Evolutionary conservation across 2,329 filamentous ascomycete species (phyloP).

Genomic region (Epicoccum sorghinum): DNA sequence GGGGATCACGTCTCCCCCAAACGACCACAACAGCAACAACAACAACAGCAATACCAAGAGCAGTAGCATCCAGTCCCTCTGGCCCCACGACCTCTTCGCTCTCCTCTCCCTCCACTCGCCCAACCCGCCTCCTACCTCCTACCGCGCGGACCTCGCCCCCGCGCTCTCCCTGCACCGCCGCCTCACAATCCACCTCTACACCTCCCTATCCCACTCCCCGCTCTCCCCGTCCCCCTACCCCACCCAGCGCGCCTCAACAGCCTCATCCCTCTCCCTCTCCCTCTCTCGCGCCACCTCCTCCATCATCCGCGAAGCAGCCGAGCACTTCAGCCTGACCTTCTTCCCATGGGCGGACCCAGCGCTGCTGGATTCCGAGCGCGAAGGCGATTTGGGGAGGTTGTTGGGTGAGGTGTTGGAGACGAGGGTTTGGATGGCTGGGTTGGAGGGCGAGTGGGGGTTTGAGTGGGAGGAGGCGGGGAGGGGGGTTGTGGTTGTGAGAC

Average conservation of each 20-base stretch:
- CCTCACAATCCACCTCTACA: constrained; percentile 35
- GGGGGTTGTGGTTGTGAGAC: constrained; percentile 32
- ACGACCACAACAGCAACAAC: neutral
- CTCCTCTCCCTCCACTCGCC: neutral
- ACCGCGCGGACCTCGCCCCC: constrained; percentile 1
- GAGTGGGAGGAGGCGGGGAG: constrained; percentile 34
- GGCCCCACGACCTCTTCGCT: constrained; percentile 31
- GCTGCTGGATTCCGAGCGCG: constrained; percentile 34
- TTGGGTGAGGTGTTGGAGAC: constrained; percentile 34
- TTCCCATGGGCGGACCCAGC: constrained; percentile 44
- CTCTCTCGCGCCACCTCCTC: constrained; percentile 17
- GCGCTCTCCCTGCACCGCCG: constrained; percentile 36
- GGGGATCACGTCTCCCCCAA: constrained; percentile 26
- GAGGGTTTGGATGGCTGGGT: constrained; percentile 39
- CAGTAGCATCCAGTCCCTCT: constrained; percentile 25
- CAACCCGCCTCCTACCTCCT: neutral
- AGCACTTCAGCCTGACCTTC: constrained; percentile 43
- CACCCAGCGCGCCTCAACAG: constrained; percentile 1
- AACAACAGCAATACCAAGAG: neutral
- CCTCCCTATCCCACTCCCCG: neutral
- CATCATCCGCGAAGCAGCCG: constrained; percentile 41
- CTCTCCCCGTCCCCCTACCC: neutral
- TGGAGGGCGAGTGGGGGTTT: constrained; percentile 33
- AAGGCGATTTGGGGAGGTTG: constrained; percentile 34
- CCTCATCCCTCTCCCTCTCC: constrained; percentile 6